A percentile compares a stretch with the other conserved stretches of the same genome.
Evolutionary conservation across 257 asterid species (phyloP).

Genomic region (Nicotiana tomentosiformis): DNA sequence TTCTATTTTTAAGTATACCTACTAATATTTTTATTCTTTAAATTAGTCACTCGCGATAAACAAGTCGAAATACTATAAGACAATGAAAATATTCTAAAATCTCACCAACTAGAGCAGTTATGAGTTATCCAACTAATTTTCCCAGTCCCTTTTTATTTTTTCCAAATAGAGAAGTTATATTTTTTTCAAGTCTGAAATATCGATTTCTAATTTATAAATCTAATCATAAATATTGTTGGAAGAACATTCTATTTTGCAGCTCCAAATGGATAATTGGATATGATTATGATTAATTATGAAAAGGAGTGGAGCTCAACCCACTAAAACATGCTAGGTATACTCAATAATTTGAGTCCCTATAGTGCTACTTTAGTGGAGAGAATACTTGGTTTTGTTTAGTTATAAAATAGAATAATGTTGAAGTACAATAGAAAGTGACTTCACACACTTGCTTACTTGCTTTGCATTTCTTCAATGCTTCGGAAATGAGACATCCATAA

Average conservation of each 20-base stretch:
- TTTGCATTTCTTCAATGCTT: background rate
- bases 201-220: background rate
- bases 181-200: background rate
- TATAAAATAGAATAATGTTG: background rate
- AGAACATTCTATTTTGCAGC: background rate
- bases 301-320: slow-evolving; percentile 5
- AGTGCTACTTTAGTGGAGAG: slow-evolving; percentile 7
- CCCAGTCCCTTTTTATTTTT: background rate
- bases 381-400: background rate
- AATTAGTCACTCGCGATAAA: background rate
- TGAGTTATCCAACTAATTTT: background rate
- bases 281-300: background rate
- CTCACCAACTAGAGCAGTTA: background rate
- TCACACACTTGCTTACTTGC: background rate
- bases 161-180: too few relatives aligned
- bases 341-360: background rate
- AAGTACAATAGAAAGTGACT: background rate
- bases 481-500: background rate
- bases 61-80: background rate
- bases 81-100: background rate
- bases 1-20: background rate
- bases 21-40: background rate
- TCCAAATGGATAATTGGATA: background rate
- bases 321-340: background rate
- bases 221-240: background rate